These are phyloP conservation scores for Mucor indicus DNA, from an alignment of 371 early-diverging fungal genomes.

Conservation along the genomic window DNA sequence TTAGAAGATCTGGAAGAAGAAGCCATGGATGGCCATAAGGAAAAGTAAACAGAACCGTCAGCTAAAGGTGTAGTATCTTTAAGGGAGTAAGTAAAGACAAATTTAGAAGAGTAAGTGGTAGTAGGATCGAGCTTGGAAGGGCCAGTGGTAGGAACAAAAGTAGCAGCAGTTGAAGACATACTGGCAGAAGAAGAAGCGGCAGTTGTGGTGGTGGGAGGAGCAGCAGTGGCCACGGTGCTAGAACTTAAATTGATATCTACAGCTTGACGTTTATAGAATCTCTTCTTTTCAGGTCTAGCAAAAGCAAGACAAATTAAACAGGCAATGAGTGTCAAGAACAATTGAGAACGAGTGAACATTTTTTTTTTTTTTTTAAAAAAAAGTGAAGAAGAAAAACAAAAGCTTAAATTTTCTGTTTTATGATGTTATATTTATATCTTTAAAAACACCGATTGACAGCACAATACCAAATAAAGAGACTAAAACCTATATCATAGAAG, in stretches of 20 bases:
- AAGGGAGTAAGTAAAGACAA: not conserved
- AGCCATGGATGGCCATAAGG: too few species aligned
- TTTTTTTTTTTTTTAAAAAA: not conserved
- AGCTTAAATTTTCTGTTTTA: not conserved
- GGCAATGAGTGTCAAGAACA: conserved; percentile 1
- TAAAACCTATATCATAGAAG: too few species aligned
- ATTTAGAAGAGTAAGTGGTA: not conserved
- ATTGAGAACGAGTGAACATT: conserved; percentile 2
- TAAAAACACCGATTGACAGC: too few species aligned
- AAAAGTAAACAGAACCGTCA: too few species aligned
- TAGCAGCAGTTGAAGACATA: not conserved
- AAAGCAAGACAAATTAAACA: not conserved
- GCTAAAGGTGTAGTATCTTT: not conserved
- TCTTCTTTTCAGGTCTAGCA: not conserved
- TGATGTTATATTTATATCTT: too few species aligned
- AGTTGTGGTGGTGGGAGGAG: not conserved
- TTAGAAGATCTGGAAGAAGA: too few species aligned
- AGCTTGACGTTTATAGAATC: not conserved
- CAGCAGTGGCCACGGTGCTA: not conserved
- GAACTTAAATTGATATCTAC: not conserved
- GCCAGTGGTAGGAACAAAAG: not conserved
- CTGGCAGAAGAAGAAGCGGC: not conserved
- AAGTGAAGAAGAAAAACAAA: not conserved
- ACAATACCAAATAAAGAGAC: too few species aligned
- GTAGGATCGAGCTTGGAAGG: not conserved